phyloP scores from a whole-genome alignment of 2,329 filamentous ascomycete genomes.

The Sclerotinia borealis region DNA sequence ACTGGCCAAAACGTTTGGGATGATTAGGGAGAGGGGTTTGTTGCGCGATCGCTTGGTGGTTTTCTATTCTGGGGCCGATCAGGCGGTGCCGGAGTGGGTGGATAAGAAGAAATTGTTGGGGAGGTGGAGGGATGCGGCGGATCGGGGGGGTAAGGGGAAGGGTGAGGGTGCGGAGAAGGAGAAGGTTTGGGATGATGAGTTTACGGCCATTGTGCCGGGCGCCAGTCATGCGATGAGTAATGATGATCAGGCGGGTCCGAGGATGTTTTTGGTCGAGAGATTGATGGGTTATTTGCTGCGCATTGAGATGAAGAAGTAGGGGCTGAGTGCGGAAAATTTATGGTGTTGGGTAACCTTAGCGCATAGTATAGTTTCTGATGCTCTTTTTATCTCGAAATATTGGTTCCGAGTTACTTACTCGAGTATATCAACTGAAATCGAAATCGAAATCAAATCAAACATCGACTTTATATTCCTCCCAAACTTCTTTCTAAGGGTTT shows the following conservation, averaged over 20 bases:
- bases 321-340: no score
- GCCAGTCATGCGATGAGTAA: constrained; percentile 45
- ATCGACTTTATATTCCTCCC: no score
- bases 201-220: constrained; percentile 42
- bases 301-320: background rate
- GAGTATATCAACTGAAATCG: no score
- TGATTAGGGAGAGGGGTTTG: constrained; percentile 27
- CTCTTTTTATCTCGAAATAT: no score
- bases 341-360: no score
- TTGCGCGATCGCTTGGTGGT: constrained; percentile 35
- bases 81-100: constrained; percentile 38
- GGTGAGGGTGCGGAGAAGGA: constrained; percentile 40
- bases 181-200: constrained; percentile 40
- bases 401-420: no score
- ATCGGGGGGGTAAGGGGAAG: constrained; percentile 31
- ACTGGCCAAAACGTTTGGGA: constrained; percentile 50
- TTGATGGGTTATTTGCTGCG: constrained; percentile 17
- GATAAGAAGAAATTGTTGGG: constrained; percentile 39
- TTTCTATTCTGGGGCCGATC: constrained; percentile 41
- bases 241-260: constrained; percentile 40
- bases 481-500: no score
- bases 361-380: no score
- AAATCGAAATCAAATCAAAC: no score
- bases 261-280: constrained; percentile 21
- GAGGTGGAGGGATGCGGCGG: constrained; percentile 38